Evolutionary conservation across 129 eudicot genomes (phyloP), one percentile per base, ranked within the genome.

Genomic region (Glebionis coronaria): DNA sequence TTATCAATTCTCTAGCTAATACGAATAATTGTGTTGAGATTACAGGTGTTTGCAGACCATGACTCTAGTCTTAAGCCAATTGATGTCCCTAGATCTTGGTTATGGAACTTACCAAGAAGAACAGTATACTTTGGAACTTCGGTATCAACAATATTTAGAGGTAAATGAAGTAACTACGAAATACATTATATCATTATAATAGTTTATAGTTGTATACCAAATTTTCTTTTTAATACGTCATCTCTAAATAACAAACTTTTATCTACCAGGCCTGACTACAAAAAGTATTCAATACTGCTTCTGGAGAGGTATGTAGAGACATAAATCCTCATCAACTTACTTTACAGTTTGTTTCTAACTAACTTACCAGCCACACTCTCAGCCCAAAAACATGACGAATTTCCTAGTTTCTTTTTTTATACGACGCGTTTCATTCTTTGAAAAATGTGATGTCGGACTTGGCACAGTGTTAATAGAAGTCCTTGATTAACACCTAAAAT

Each of bases 111-210:
- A 74, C 85, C 88, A 45, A 70, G 99, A 72, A 71, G 95, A 69
- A 94, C 93, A 12, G 97, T 94, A 65, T 94, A 76, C 82, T 94
- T 90, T 70, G 99, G 99, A 64, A 89, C 95, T 59, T 84, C 92
- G 4, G 72, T 94, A 74, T 85, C 95, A 20, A 75, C 94, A 13
- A 82, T 94, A 42, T 90, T 89, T 61, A 94, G 79, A 86, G 99
- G 99, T 87, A 73, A 81, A 76, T 21, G 12, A 42, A 40, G 18
- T 31, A 57, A 4, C 51, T 12, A 68, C 58, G 19, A 27, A 44
- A 23, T 13, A 12, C 44, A 58, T 27, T 23, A 13, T 58, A 58
- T 0, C 18, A 16, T 35, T 35, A 6, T 35, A 35, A 35, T 35
- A 35, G 8, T 35, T 35, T 6, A 35, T 35, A 35, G 8, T 35